phyloP scores from a whole-genome alignment of 1,284 basidiomycete genomes.

The Ceratobasidium sp. region DNA sequence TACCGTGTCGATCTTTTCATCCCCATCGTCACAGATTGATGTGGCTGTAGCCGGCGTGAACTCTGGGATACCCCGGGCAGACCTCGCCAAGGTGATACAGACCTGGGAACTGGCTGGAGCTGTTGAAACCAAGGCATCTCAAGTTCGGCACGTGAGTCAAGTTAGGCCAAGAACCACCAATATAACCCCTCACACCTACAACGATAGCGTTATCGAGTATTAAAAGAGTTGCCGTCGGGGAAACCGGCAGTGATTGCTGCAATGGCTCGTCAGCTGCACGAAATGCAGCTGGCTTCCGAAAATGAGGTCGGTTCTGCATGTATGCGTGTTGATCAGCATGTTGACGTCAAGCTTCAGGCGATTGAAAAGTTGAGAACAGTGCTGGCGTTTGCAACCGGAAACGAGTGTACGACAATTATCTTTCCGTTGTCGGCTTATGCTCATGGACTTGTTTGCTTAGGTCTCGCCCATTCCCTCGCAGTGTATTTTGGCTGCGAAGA shows the following conservation, averaged over 20 bases:
- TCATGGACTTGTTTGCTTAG: slow-evolving; percentile 45
- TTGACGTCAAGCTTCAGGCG: slow-evolving; percentile 46
- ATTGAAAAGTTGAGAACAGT: slow-evolving; percentile 55
- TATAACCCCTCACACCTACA: background rate
- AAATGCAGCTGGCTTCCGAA: slow-evolving; percentile 49
- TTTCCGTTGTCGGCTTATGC: background rate
- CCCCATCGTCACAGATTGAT: slow-evolving; percentile 49
- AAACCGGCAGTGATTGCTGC: slow-evolving; percentile 49
- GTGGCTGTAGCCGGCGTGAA: slow-evolving; percentile 48
- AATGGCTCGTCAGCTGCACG: slow-evolving; percentile 51
- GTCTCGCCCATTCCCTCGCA: slow-evolving; percentile 56
- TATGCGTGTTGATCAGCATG: background rate
- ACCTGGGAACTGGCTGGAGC: slow-evolving; percentile 52
- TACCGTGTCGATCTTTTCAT: background rate
- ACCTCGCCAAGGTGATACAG: slow-evolving; percentile 51
- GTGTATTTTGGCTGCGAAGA: slow-evolving; percentile 57
- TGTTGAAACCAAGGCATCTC: slow-evolving; percentile 52
- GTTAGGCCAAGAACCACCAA: background rate
- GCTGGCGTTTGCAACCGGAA: slow-evolving; percentile 54
- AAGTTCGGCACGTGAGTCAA: slow-evolving; percentile 53
- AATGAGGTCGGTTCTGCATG: slow-evolving; percentile 49
- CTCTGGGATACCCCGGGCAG: slow-evolving; percentile 49
- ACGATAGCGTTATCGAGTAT: slow-evolving; percentile 52
- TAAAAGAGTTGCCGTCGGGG: slow-evolving; percentile 52
- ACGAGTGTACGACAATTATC: slow-evolving; percentile 53